A percentile compares a stretch with the other conserved stretches of the same genome.
These are phyloP conservation scores for Phoenix roebelenii DNA, from an alignment of 176 grass and related monocot species.

Conservation along the genomic window DNA sequence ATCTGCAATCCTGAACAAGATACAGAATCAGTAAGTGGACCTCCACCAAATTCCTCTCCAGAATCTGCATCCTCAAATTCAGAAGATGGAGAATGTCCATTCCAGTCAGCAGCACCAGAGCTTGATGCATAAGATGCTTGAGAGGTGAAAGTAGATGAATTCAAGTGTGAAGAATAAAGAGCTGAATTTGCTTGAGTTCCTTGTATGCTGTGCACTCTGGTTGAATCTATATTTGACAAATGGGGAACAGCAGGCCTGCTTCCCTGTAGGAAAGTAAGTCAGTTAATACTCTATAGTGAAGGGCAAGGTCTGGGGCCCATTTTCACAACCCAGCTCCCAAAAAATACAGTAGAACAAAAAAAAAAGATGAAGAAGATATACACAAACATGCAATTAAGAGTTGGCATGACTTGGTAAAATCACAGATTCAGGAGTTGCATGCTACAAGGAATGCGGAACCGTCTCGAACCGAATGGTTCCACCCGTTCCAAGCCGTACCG, in stretches of 20 bases:
- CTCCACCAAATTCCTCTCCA: constrained; percentile 9
- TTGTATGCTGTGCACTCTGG: not conserved
- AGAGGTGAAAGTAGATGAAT: not conserved
- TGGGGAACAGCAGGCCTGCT: not conserved
- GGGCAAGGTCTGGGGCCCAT: too few species aligned
- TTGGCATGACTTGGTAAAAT: too few species aligned
- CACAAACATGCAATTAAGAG: too few species aligned
- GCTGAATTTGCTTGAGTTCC: constrained; percentile 10
- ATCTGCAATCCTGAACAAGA: constrained; percentile 4
- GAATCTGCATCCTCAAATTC: constrained; percentile 21
- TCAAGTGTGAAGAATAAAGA: constrained; percentile 6
- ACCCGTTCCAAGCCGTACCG: too few species aligned
- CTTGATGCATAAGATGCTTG: constrained; percentile 8
- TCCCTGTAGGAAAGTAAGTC: not conserved
- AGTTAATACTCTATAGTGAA: too few species aligned
- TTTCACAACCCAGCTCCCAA: too few species aligned
- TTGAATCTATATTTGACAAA: constrained; percentile 11
- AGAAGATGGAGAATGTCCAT: constrained; percentile 7
- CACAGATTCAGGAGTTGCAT: too few species aligned
- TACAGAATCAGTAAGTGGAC: constrained; percentile 6
- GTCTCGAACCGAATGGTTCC: too few species aligned
- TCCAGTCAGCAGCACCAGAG: constrained; percentile 1
- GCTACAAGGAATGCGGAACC: too few species aligned
- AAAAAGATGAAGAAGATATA: too few species aligned
- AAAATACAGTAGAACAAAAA: too few species aligned